Evolutionary conservation across 345 rosid species (phyloP).

Genomic region (Laguncularia racemosa): DNA sequence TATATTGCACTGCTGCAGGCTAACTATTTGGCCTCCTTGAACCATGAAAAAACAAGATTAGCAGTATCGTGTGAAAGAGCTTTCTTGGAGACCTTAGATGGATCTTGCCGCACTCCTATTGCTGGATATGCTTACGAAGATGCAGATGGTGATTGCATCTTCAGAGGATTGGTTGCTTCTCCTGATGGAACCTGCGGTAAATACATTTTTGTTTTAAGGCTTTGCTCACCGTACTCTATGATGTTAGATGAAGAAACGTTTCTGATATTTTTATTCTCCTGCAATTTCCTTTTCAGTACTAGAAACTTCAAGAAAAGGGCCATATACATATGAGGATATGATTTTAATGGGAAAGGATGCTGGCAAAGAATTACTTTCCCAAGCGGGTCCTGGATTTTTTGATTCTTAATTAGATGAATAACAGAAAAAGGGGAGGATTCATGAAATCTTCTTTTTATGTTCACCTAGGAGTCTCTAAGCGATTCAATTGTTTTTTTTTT

Average conservation of each 20-base stretch:
- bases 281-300: conserved; percentile 49
- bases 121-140: conserved; percentile 87
- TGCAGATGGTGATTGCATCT: conserved; percentile 67
- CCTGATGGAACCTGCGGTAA: conserved; percentile 88
- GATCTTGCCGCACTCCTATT: conserved; percentile 97
- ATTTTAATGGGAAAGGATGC: conserved; percentile 83
- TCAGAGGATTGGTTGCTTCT: conserved; percentile 90
- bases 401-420: conserved; percentile 27
- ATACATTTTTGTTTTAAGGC: conserved; percentile 1
- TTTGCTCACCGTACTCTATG: background rate
- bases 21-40: conserved; percentile 66
- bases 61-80: conserved; percentile 92
- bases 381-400: conserved; percentile 84
- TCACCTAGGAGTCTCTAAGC: too few relatives aligned
- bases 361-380: conserved; percentile 80
- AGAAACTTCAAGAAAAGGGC: conserved; percentile 83
- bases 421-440: background rate
- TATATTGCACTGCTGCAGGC: conserved; percentile 30
- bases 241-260: background rate
- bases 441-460: too few relatives aligned
- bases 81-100: conserved; percentile 75
- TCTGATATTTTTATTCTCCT: background rate
- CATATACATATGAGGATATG: conserved; percentile 65
- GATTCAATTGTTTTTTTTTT: too few relatives aligned
- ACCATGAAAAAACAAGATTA: conserved; percentile 90